phyloP scores from a whole-genome alignment of 345 rosid species.

The Eucalyptus decipiens region DNA sequence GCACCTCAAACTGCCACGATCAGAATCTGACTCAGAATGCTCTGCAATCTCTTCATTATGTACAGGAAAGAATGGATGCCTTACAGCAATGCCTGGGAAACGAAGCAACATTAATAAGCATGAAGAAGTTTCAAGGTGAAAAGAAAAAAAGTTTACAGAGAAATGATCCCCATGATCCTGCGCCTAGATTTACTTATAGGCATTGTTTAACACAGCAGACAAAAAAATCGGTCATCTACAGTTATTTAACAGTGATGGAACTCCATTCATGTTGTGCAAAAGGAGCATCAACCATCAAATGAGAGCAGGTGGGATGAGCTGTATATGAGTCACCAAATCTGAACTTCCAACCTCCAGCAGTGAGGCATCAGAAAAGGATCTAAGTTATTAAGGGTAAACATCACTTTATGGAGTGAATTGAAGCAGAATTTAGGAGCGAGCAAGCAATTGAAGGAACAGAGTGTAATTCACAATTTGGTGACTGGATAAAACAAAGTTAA shows the following conservation, averaged over 20 bases:
- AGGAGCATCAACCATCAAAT: neutral
- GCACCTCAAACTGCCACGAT: conserved; percentile 4
- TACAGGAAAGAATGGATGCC: neutral
- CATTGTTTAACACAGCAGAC: neutral
- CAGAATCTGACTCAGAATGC: conserved; percentile 8
- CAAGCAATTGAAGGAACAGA: neutral
- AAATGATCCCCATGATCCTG: neutral
- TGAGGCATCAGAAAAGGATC: neutral
- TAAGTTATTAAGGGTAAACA: neutral
- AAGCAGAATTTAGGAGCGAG: neutral
- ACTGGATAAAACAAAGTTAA: neutral
- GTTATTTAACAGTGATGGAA: neutral
- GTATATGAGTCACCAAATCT: neutral
- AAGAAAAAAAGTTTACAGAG: neutral
- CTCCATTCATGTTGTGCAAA: neutral
- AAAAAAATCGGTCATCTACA: neutral
- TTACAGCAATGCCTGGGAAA: conserved; percentile 10
- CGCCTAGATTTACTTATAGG: neutral
- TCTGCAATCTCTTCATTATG: conserved; percentile 18
- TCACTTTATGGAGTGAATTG: neutral
- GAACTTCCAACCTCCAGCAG: neutral
- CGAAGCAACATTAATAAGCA: neutral
- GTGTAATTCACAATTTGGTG: neutral
- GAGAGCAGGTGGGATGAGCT: neutral
- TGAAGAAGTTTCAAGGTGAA: neutral